Percentiles rank a stretch among this genome's conserved stretches.
phyloP scores from a whole-genome alignment of 768 basidiomycete genomes.

The Lactarius pseudohatsudake region DNA sequence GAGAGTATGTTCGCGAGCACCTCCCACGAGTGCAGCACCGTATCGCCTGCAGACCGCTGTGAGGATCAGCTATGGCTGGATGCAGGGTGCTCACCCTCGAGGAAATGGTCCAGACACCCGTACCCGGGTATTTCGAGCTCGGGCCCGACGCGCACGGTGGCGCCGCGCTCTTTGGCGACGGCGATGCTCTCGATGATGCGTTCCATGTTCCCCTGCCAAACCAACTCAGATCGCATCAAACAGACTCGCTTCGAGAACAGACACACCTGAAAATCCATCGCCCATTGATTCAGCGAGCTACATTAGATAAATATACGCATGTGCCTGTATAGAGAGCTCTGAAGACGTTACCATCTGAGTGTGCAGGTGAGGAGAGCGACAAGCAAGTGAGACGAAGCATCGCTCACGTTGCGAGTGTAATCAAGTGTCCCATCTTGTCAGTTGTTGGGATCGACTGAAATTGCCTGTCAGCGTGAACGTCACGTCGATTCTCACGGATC shows the following conservation, averaged over 20 bases:
- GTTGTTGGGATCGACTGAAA: neutral
- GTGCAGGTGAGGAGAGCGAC: neutral
- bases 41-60: slow-evolving; percentile 66
- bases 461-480: neutral
- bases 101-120: slow-evolving; percentile 95
- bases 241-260: neutral
- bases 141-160: slow-evolving; percentile 90
- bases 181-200: slow-evolving; percentile 86
- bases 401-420: slow-evolving; percentile 80
- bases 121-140: slow-evolving; percentile 98
- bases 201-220: slow-evolving; percentile 80
- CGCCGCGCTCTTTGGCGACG: slow-evolving; percentile 85
- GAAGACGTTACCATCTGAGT: slow-evolving; percentile 20
- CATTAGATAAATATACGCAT: neutral
- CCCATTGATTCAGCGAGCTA: slow-evolving; percentile 97
- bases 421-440: slow-evolving; percentile 63
- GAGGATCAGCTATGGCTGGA: neutral
- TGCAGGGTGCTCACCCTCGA: slow-evolving; percentile 65
- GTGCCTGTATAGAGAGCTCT: slow-evolving; percentile 22
- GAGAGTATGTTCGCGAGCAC: slow-evolving; percentile 88
- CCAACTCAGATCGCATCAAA: neutral
- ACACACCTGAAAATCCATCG: slow-evolving; percentile 87
- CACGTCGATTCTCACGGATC: neutral
- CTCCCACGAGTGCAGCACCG: slow-evolving; percentile 96
- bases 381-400: slow-evolving; percentile 32